A percentile compares a stretch with the other conserved stretches of the same genome.
These are phyloP conservation scores for Boletus vermiculosoides DNA, from an alignment of 768 basidiomycete species.

Conservation along the genomic window DNA sequence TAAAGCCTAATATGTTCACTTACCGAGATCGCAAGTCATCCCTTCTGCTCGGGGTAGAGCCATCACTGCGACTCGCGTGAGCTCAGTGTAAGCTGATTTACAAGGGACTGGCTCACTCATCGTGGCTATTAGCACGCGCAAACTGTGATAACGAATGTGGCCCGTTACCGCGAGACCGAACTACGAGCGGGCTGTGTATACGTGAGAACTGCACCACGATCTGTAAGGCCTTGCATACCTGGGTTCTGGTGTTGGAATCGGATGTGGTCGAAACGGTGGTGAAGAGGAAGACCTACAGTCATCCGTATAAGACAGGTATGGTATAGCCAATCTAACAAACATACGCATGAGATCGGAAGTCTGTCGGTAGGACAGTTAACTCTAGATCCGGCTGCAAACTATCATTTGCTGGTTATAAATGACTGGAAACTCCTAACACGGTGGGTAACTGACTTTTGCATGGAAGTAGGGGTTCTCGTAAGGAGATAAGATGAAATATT, in stretches of 20 bases:
- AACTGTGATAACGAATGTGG: slow-evolving; percentile 12
- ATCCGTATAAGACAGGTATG: background rate
- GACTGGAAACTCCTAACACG: background rate
- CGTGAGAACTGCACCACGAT: slow-evolving; percentile 6
- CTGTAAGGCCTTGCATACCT: slow-evolving; percentile 18
- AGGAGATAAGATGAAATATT: slow-evolving; percentile 32
- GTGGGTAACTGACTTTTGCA: slow-evolving; percentile 20
- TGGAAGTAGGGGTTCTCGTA: slow-evolving; percentile 14
- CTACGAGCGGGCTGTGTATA: slow-evolving; percentile 21
- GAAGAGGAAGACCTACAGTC: slow-evolving; percentile 19
- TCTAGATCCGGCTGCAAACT: slow-evolving; percentile 11
- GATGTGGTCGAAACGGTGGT: slow-evolving; percentile 17
- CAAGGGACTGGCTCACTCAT: slow-evolving; percentile 15
- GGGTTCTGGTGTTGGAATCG: slow-evolving; percentile 34
- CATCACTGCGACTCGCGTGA: slow-evolving; percentile 7
- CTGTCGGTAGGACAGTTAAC: slow-evolving; percentile 22
- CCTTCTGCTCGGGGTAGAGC: background rate
- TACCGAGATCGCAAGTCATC: slow-evolving; percentile 15
- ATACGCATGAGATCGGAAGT: slow-evolving; percentile 22
- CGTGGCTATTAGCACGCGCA: background rate
- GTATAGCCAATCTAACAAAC: slow-evolving; percentile 4
- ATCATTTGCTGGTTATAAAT: background rate
- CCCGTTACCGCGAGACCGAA: slow-evolving; percentile 19
- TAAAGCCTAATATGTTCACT: background rate
- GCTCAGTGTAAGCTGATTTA: background rate